These are phyloP conservation scores for Suhomyces bolitotheri DNA, from an alignment of 1,139 yeast genomes.

Conservation along the genomic window DNA sequence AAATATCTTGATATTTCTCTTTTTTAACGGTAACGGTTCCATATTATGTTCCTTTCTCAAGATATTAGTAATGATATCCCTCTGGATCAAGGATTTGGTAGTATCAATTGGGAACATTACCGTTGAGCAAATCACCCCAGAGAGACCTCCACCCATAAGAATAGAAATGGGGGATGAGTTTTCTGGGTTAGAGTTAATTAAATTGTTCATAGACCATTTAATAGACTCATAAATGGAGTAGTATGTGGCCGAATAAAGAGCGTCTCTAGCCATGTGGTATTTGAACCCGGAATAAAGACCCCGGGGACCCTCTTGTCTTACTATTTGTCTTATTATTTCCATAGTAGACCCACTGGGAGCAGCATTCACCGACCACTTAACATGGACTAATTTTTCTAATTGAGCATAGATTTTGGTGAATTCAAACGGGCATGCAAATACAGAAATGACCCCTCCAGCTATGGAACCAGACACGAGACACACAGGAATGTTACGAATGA, in stretches of 20 bases:
- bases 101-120: conserved; percentile 81
- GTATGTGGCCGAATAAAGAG: conserved; percentile 71
- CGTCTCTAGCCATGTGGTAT: conserved; percentile 67
- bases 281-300: conserved; percentile 75
- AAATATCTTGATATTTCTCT: conserved; percentile 36
- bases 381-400: conserved; percentile 52
- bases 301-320: conserved; percentile 54
- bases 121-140: conserved; percentile 76
- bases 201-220: conserved; percentile 47
- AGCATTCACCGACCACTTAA: conserved; percentile 17
- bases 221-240: conserved; percentile 74
- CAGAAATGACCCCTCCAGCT: conserved; percentile 66
- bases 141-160: conserved; percentile 70
- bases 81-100: conserved; percentile 69
- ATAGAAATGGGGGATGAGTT: conserved; percentile 38
- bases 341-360: conserved; percentile 25
- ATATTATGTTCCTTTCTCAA: conserved; percentile 51
- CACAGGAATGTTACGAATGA: conserved; percentile 60
- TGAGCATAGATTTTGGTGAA: conserved; percentile 82
- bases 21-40: conserved; percentile 32
- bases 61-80: conserved; percentile 70
- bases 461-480: conserved; percentile 64
- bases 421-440: conserved; percentile 84
- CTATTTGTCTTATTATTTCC: conserved; percentile 51
- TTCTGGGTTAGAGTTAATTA: conserved; percentile 33